Evolutionary conservation across 2,329 filamentous ascomycete genomes (phyloP).

Genomic region (Ilyonectria robusta): DNA sequence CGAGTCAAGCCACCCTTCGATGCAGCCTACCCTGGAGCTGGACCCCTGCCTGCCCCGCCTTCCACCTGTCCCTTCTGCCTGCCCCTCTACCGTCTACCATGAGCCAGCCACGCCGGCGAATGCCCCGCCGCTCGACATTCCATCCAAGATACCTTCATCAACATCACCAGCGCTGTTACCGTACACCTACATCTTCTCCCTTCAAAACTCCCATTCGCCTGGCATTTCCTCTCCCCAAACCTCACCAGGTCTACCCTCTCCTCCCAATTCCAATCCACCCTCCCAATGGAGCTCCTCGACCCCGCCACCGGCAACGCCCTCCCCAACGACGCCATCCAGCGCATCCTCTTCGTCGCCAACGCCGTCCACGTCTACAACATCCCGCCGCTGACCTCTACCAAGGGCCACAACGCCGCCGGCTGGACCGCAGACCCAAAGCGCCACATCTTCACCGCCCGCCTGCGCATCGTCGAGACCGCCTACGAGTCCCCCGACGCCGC

Average conservation of each 20-base stretch:
- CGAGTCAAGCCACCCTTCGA: not conserved
- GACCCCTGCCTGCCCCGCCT: constrained; percentile 3
- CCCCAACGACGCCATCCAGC: constrained; percentile 84
- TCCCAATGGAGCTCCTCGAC: constrained; percentile 74
- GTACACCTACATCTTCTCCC: not conserved
- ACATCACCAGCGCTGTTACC: not conserved
- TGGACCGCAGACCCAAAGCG: constrained; percentile 82
- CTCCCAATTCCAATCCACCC: not conserved
- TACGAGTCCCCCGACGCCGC: constrained; percentile 57
- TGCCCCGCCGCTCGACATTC: constrained; percentile 22
- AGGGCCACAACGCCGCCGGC: constrained; percentile 81
- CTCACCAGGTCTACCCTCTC: not conserved
- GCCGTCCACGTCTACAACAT: constrained; percentile 90
- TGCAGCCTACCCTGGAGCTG: constrained; percentile 35
- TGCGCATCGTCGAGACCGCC: constrained; percentile 84
- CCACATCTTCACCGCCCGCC: constrained; percentile 87
- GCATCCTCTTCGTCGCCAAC: constrained; percentile 82
- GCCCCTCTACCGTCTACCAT: not conserved
- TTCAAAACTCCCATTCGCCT: not conserved
- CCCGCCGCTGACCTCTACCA: constrained; percentile 82
- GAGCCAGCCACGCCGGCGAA: not conserved
- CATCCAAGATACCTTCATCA: constrained; percentile 2
- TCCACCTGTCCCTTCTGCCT: not conserved
- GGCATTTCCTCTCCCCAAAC: not conserved
- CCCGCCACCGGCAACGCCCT: constrained; percentile 78